Evolutionary conservation across 345 rosid genomes (phyloP).

Genomic region (Psidium guajava): DNA sequence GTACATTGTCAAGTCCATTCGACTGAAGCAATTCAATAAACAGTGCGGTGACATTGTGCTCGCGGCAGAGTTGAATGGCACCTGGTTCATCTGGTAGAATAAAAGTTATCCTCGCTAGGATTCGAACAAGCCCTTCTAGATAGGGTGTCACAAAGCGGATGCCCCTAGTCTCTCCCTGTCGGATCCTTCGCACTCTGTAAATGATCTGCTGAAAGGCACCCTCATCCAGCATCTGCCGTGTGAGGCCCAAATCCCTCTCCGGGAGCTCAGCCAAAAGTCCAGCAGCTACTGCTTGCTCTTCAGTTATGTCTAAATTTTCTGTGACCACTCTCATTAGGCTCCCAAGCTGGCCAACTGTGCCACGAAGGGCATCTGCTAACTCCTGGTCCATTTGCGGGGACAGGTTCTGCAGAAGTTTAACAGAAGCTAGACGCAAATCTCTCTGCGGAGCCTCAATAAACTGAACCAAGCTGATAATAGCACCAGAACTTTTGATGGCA

Average conservation of each 20-base stretch:
- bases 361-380: slow-evolving; percentile 68
- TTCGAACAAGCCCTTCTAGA: slow-evolving; percentile 68
- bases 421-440: slow-evolving; percentile 73
- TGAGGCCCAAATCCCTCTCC: slow-evolving; percentile 77
- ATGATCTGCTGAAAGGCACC: slow-evolving; percentile 56
- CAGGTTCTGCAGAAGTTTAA: slow-evolving; percentile 77
- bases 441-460: slow-evolving; percentile 76
- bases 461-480: slow-evolving; percentile 88
- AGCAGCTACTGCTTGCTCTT: slow-evolving; percentile 89
- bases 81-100: slow-evolving; percentile 55
- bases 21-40: slow-evolving; percentile 72
- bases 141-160: slow-evolving; percentile 65
- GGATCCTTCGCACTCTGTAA: slow-evolving; percentile 43
- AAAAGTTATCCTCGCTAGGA: slow-evolving; percentile 73
- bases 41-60: slow-evolving; percentile 44
- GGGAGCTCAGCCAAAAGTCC: slow-evolving; percentile 96
- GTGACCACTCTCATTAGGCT: slow-evolving; percentile 55
- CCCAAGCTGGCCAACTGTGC: slow-evolving; percentile 74
- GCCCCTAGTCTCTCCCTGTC: slow-evolving; percentile 63
- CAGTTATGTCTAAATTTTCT: slow-evolving; percentile 60
- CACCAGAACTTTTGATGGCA: slow-evolving; percentile 88
- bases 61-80: slow-evolving; percentile 57
- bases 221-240: slow-evolving; percentile 76
- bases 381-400: slow-evolving; percentile 83
- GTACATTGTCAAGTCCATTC: slow-evolving; percentile 66